Conservation (phyloP, 2,329 filamentous ascomycete genomes). For the Hypomyces perniciosus region DNA sequence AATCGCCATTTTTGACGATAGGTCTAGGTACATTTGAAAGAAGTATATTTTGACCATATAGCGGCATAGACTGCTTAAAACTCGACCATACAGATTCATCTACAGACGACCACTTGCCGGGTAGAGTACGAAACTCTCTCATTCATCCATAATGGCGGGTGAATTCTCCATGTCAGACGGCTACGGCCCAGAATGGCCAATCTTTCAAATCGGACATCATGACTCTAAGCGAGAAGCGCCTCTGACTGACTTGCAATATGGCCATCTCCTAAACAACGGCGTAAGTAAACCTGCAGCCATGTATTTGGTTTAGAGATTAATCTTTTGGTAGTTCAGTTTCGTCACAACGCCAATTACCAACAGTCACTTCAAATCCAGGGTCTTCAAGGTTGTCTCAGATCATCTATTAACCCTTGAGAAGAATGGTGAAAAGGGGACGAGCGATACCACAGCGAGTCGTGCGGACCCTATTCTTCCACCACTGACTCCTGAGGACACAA, state of each 20-base stretch:
- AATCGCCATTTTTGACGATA: background rate
- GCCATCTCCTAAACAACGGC: conserved; percentile 61
- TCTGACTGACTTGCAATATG: conserved; percentile 58
- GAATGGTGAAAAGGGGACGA: conserved; percentile 31
- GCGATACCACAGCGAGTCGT: conserved; percentile 39
- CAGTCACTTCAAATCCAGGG: conserved; percentile 61
- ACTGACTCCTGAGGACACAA: conserved; percentile 74
- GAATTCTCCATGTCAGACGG: conserved; percentile 3
- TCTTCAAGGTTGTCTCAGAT: conserved; percentile 54
- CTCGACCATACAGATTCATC: background rate
- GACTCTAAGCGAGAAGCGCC: conserved; percentile 57
- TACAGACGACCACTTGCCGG: background rate
- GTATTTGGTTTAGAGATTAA: conserved; percentile 5
- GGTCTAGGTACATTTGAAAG: background rate
- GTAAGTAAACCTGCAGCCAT: conserved; percentile 40
- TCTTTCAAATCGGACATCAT: conserved; percentile 69
- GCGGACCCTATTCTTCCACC: conserved; percentile 57
- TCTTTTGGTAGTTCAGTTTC: conserved; percentile 60
- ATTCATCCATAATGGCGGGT: background rate
- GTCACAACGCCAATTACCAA: conserved; percentile 75
- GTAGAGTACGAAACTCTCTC: background rate
- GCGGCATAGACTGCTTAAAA: no score
- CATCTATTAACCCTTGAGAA: conserved; percentile 46
- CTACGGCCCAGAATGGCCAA: conserved; percentile 23
- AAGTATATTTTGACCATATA: no score